Base-by-base conservation (phyloP, 1,284 basidiomycete species). In the Boletellus deceptivus region DNA sequence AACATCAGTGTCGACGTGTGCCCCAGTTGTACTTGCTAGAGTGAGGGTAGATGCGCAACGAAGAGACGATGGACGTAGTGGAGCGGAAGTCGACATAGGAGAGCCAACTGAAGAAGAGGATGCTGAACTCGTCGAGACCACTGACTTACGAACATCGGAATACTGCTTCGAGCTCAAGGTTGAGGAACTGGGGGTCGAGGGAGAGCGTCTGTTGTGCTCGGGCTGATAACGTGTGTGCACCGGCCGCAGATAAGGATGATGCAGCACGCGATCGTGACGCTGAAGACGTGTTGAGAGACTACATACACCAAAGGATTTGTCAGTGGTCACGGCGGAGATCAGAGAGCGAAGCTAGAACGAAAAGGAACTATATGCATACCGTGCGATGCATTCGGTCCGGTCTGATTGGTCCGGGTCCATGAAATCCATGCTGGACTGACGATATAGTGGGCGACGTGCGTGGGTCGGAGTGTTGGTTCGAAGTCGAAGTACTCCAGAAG, bases 401-500 rank as follows among this genome's bases (percentile, higher is more conserved):
- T 73, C 72, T 27, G 67, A 62, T 52, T 71, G 71, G 36, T 67
- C 64, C 18, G 67, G 57, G 56, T 78, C 79, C 68, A 91, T 79
- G 60, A 89, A 90, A 62, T 91, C 89, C 89, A 90, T 91, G 67
- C 86, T 89, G 34, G 86, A 89, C 71, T 89, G 87, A 54, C 86
- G 76, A 67, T 88, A 87, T 29, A 89, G 71, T 11, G 84, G 83
- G 17, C 83, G 78, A 33, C 65, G 65, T 18, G 44, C 34, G 31
- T 60, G 64, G 41, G 43, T 49, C 18, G 65, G 70, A 29, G 71
- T 71, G 59, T 76, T 76, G 35, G 74, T 76, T 6, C 73, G 74
- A 45, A 66, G 62, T 55, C 73, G 72, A 14, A 72, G 64, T 33
- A 74, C 70, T 46, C 72, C 73, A 37, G 64, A 59, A 37, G 53